Base-by-base conservation (phyloP, 148 eudicot genomes). In the Fallopia convolvulus region DNA sequence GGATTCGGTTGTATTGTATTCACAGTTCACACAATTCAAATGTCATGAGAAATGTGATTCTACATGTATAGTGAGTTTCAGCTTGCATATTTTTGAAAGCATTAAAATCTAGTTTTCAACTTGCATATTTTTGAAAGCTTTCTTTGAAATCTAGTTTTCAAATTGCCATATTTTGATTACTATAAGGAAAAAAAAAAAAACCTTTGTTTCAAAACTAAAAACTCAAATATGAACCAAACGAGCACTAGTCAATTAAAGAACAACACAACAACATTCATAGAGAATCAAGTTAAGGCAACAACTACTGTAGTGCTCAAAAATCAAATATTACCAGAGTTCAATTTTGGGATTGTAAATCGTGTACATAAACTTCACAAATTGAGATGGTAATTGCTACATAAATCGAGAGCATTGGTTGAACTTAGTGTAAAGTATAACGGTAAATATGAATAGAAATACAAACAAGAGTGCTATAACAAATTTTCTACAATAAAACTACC, bases 401-500 rank as follows among this genome's bases (percentile, higher is more conserved):
- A 61, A 61, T 61, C 26, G 36, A 23, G 70, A 23, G 36, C 70
- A 66, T 33, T 36, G 72, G 41, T 13, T 4, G 2, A 15, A 4
- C 68, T 23, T 21, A 20, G 68, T 30, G 68, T 8, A 66, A 36
- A 36, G 14, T 66, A 36, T 15, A 66, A 36, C 15, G 72, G 72
- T 66, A 66, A 66, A 66, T 33, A 14, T 33, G 71, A 66, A 66
- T 14, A 17, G 71, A 33, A 66, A 66, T 12, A 36, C 72, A 33
- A 14, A 3, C 44, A 33, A 33, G 44, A 32, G 72, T 36, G 44
- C 72, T 66, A 33, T 36, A 66, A 33, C 72, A 36, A 36, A 66
- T 33, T 33, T 66, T 40, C 72, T 66, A 66, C 72, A 66, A 36
- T 66, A 66, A 66, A 33, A 66, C 72, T 66, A 66, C 41, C 44